phyloP scores from a whole-genome alignment of 1,139 yeast genomes.

The Pichia sp. region DNA sequence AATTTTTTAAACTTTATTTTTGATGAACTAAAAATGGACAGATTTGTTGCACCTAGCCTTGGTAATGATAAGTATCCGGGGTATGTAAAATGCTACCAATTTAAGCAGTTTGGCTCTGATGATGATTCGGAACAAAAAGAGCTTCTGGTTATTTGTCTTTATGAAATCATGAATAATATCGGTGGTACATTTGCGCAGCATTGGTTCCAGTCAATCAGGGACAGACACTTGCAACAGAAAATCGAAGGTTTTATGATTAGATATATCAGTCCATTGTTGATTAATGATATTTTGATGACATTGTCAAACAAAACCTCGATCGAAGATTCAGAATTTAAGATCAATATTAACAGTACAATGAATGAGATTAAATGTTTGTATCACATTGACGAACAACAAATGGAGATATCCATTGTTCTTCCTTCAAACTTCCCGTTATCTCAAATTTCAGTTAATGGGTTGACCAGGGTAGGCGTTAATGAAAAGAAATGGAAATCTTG shows the following conservation, averaged over 20 bases:
- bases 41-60: conserved; percentile 25
- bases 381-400: conserved; percentile 78
- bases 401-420: conserved; percentile 69
- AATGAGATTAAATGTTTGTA: conserved; percentile 71
- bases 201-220: conserved; percentile 64
- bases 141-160: conserved; percentile 45
- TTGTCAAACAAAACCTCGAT: conserved; percentile 25
- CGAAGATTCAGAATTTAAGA: conserved; percentile 48
- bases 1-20: conserved; percentile 43
- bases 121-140: conserved; percentile 28
- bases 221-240: conserved; percentile 44
- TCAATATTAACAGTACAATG: conserved; percentile 52
- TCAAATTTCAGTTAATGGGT: conserved; percentile 68
- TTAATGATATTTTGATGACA: conserved; percentile 42
- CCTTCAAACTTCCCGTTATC: conserved; percentile 71
- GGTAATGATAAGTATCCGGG: conserved; percentile 2
- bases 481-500: conserved; percentile 95
- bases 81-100: conserved; percentile 13
- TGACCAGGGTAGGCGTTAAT: conserved; percentile 77
- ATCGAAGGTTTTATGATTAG: conserved; percentile 58
- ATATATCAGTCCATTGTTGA: conserved; percentile 56
- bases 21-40: conserved; percentile 37
- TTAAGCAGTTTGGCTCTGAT: conserved; percentile 13
- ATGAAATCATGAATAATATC: conserved; percentile 44
- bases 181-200: conserved; percentile 56